phyloP scores from a whole-genome alignment of 257 asterid species.

The Rehmannia glutinosa region DNA sequence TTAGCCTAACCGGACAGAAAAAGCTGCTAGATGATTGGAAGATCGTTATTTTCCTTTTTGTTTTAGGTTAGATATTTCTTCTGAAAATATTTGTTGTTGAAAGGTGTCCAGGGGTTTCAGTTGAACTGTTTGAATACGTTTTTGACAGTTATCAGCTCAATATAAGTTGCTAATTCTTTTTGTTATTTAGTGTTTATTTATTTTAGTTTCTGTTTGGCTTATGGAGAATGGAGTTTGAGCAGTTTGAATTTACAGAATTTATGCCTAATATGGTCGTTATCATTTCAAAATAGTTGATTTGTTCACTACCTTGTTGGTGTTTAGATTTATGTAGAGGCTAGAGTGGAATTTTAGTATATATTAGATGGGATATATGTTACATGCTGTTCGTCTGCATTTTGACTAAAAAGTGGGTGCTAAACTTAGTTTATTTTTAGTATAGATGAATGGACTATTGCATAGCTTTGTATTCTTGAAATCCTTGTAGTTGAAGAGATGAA shows the following conservation, averaged over 20 bases:
- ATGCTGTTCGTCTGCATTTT: background rate
- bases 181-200: background rate
- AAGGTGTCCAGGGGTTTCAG: background rate
- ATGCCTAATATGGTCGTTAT: background rate
- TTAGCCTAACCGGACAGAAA: background rate
- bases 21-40: background rate
- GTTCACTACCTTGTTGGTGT: no score
- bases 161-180: background rate
- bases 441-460: background rate
- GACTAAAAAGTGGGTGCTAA: background rate
- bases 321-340: background rate
- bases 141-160: background rate
- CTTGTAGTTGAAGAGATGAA: no score
- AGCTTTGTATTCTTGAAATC: background rate
- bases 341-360: background rate
- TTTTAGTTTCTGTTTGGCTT: background rate
- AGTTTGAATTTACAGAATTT: background rate
- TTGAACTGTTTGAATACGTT: background rate
- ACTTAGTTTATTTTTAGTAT: background rate
- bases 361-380: background rate
- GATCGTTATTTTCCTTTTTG: background rate
- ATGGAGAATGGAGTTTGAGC: background rate
- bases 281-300: no score
- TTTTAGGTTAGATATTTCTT: background rate
- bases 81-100: background rate